Base-by-base conservation (phyloP, 768 basidiomycete species). In the Panus rudis region DNA sequence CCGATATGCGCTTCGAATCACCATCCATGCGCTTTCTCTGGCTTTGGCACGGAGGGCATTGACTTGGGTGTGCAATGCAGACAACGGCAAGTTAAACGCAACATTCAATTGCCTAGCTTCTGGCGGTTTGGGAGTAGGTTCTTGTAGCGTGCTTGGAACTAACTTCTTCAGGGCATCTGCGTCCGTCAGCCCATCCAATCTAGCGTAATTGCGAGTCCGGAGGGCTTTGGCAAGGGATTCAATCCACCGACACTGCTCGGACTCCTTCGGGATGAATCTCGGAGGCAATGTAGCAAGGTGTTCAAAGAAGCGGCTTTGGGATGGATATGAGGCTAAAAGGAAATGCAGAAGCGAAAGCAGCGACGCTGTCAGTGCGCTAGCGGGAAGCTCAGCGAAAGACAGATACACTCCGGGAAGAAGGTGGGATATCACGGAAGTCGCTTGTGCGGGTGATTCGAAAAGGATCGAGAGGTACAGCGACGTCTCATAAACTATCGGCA, bases 401-500 rank as follows among this genome's bases (percentile, higher is more conserved):
- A 63, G 58, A 54, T 77, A 74, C 41, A 78, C 51, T 31, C 67
- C 53, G 3, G 75, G 73, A 21, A 85, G 58, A 20, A 88, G 70
- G 50, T 75, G 73, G 2, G 77, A 71, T 25, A 83, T 66, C 46
- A 84, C 72, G 14, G 82, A 73, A 6, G 72, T 71, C 3, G 77
- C 75, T 60, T 88, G 83, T 28, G 69, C 67, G 0, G 76, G 69
- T 1, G 75, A 75, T 37, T 72, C 67, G 63, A 86, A 88, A 23
- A 84, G 50, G 21, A 76, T 64, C 20, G 83, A 72, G 23, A 86
- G 68, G 58, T 71, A 75, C 17, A 87, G 65, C 0, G 86, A 89
- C 4, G 75, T 83, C 62, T 89, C 81, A 56, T 85, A 87, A 1
- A 75, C 86, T 88, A 53, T 23, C n/a, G n/a, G n/a, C n/a, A n/a